Evolutionary conservation across 2,329 filamentous ascomycete species (phyloP).

Genomic region (Plenodomus lindquistii): DNA sequence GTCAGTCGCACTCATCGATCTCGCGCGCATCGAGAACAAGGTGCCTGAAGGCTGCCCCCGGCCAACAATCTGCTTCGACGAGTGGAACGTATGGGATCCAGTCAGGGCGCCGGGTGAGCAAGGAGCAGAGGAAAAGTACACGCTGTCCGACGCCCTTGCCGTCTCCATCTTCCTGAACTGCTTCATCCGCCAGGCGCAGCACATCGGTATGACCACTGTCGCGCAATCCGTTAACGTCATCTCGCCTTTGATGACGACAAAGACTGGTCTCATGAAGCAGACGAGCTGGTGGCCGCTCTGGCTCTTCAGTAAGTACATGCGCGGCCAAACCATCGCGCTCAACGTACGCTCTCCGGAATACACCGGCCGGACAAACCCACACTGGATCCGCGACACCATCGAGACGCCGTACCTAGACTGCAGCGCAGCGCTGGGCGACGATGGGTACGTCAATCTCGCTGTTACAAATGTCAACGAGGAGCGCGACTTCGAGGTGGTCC

Average conservation of each 20-base stretch:
- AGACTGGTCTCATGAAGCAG: constrained; percentile 67
- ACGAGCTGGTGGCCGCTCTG: constrained; percentile 76
- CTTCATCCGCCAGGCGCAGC: constrained; percentile 71
- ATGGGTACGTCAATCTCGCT: constrained; percentile 66
- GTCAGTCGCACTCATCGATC: constrained; percentile 68
- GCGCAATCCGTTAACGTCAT: constrained; percentile 81
- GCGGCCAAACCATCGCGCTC: constrained; percentile 68
- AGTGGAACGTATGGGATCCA: constrained; percentile 85
- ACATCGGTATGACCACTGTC: constrained; percentile 78
- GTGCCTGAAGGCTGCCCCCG: constrained; percentile 62
- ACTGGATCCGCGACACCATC: constrained; percentile 66
- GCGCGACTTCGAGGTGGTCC: constrained; percentile 60
- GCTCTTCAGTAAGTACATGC: constrained; percentile 73
- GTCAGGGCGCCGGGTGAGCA: constrained; percentile 69
- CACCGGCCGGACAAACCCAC: constrained; percentile 66
- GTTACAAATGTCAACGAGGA: constrained; percentile 73
- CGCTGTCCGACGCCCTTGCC: constrained; percentile 74
- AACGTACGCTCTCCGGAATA: constrained; percentile 69
- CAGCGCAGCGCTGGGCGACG: constrained; percentile 62
- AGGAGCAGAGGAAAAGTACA: constrained; percentile 73
- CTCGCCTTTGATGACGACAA: constrained; percentile 72
- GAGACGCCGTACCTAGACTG: constrained; percentile 74
- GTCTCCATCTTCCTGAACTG: constrained; percentile 76
- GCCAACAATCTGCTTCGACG: constrained; percentile 78
- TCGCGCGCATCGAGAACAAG: constrained; percentile 71